phyloP scores from a whole-genome alignment of 2,329 filamentous ascomycete species.

The Xylaria sp. region DNA sequence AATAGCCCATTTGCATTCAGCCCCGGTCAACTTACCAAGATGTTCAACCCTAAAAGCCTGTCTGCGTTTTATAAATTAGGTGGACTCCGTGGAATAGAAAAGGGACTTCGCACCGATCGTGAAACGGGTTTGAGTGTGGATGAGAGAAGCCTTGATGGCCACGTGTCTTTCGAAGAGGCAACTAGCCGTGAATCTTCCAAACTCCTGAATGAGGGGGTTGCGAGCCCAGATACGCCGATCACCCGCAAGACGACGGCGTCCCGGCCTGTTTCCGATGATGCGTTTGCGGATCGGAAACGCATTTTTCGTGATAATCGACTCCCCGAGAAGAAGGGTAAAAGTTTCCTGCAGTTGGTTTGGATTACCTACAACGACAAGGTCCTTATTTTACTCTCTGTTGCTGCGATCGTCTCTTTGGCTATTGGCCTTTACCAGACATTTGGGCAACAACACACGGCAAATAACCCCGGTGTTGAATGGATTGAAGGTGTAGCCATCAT shows the following conservation, averaged over 20 bases:
- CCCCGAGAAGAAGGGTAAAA: constrained; percentile 77
- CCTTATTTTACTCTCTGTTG: constrained; percentile 71
- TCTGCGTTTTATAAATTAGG: constrained; percentile 81
- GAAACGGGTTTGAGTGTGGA: constrained; percentile 77
- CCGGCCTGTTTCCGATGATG: constrained; percentile 36
- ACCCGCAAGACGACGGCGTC: constrained; percentile 28
- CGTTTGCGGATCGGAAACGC: constrained; percentile 69
- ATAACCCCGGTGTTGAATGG: constrained; percentile 71
- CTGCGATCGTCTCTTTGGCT: constrained; percentile 74
- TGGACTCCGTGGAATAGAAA: constrained; percentile 77
- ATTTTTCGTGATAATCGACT: constrained; percentile 75
- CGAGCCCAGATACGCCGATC: constrained; percentile 32
- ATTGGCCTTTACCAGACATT: constrained; percentile 79
- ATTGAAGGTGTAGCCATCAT: constrained; percentile 83
- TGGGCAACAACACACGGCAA: constrained; percentile 58
- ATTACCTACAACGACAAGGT: constrained; percentile 87
- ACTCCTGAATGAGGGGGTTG: constrained; percentile 41
- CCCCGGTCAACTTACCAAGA: constrained; percentile 82
- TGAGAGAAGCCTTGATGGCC: constrained; percentile 69
- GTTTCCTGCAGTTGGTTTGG: constrained; percentile 75
- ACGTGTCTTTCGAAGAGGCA: constrained; percentile 75
- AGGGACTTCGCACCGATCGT: constrained; percentile 75
- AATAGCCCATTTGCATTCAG: constrained; percentile 87
- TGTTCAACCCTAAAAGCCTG: constrained; percentile 88
- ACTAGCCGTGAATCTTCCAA: constrained; percentile 48